Evolutionary conservation across 441 rosid genomes (phyloP).

Genomic region (Gossypium davidsonii): DNA sequence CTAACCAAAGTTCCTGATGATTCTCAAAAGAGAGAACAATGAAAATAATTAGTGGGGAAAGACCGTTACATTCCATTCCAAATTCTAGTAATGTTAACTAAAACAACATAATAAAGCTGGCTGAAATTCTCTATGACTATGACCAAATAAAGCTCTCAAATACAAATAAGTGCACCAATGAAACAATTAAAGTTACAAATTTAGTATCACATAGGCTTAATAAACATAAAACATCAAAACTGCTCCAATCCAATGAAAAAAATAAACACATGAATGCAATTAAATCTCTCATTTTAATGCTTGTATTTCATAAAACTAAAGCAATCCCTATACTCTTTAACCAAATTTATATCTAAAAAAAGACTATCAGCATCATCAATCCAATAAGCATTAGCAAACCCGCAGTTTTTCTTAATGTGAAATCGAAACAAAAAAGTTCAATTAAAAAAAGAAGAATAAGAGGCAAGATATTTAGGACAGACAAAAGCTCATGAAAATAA

Average conservation of each 20-base stretch:
- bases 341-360: no score
- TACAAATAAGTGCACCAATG: neutral
- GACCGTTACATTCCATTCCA: neutral
- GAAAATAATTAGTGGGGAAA: neutral
- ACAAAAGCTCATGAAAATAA: neutral
- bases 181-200: neutral
- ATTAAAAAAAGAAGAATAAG: neutral
- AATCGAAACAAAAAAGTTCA: no score
- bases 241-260: neutral
- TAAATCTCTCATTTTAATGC: neutral
- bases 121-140: neutral
- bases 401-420: no score
- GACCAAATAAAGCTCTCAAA: neutral
- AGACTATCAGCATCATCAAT: no score
- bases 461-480: neutral
- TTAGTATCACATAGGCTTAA: neutral
- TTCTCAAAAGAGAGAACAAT: neutral
- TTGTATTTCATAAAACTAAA: neutral
- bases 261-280: neutral
- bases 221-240: neutral
- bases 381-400: no score
- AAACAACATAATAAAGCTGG: neutral
- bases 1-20: neutral
- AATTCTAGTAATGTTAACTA: neutral
- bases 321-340: neutral